A percentile compares a stretch with the other conserved stretches of the same genome.
Conservation (phyloP, 371 early-diverging fungal species). For the Vairimorpha necatrix region DNA sequence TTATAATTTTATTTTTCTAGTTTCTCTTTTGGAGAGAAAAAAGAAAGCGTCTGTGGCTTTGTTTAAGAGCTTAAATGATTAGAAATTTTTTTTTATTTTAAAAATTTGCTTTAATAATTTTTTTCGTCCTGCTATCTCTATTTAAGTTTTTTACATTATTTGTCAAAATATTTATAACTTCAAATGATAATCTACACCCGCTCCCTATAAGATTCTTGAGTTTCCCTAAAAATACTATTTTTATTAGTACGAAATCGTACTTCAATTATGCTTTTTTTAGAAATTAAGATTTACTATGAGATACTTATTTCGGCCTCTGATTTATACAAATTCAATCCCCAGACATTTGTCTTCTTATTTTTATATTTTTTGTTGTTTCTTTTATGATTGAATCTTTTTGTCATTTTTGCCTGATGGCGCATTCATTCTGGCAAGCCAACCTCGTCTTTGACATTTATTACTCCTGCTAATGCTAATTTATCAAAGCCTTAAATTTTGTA, state of each 20-base stretch:
- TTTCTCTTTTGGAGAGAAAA: too few relatives aligned
- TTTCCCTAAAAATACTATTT: slow-evolving; percentile 14
- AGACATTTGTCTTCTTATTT: not conserved
- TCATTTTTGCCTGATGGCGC: slow-evolving; percentile 30
- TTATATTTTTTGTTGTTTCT: not conserved
- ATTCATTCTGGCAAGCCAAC: slow-evolving; percentile 16
- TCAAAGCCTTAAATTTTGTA: slow-evolving; percentile 12
- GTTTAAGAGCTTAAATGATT: too few relatives aligned
- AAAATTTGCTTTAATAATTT: too few relatives aligned
- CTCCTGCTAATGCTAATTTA: slow-evolving; percentile 37
- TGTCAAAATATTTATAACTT: slow-evolving; percentile 29
- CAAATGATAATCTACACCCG: slow-evolving; percentile 53
- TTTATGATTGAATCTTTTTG: slow-evolving; percentile 21
- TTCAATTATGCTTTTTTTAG: slow-evolving; percentile 11
- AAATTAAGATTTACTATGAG: slow-evolving; percentile 24
- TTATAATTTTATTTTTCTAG: too few relatives aligned
- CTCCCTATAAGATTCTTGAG: slow-evolving; percentile 38
- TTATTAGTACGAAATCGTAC: slow-evolving; percentile 27
- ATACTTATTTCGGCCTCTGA: not conserved
- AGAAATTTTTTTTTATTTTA: too few relatives aligned
- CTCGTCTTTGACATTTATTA: not conserved
- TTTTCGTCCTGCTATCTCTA: too few relatives aligned
- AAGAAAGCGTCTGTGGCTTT: too few relatives aligned
- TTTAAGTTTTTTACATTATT: not conserved
- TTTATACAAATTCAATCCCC: not conserved